These are phyloP conservation scores for Alternaria longipes DNA, from an alignment of 2,329 filamentous ascomycete species.

Conservation along the genomic window DNA sequence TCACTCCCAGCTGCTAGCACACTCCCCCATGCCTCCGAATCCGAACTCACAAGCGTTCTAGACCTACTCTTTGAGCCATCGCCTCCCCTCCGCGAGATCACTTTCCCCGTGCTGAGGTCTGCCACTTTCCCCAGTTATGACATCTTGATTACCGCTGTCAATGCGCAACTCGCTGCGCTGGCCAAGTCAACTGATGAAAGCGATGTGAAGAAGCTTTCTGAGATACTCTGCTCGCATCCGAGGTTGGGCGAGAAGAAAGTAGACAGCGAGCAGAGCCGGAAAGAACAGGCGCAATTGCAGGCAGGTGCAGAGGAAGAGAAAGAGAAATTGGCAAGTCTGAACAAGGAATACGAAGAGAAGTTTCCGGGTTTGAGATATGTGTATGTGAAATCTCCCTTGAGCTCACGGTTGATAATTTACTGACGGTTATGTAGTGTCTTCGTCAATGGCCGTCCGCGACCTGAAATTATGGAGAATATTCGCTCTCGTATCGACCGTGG, in stretches of 20 bases:
- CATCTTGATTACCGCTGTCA: constrained; percentile 73
- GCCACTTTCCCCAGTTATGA: constrained; percentile 72
- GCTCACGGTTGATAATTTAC: not conserved
- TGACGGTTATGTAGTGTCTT: constrained; percentile 65
- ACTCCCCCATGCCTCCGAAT: constrained; percentile 65
- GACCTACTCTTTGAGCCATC: constrained; percentile 89
- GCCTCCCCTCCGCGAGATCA: constrained; percentile 74
- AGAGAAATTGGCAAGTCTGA: constrained; percentile 68
- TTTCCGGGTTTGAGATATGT: constrained; percentile 90
- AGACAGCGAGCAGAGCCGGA: constrained; percentile 81
- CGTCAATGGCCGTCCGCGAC: constrained; percentile 80
- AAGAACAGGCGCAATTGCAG: constrained; percentile 81
- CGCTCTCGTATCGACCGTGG: constrained; percentile 73
- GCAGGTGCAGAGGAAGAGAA: constrained; percentile 61
- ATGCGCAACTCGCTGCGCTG: constrained; percentile 65
- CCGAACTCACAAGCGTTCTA: constrained; percentile 67
- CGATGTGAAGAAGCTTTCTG: constrained; percentile 68
- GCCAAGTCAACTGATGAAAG: constrained; percentile 49
- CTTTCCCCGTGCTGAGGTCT: constrained; percentile 71
- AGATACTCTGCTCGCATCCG: constrained; percentile 82
- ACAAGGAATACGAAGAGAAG: constrained; percentile 78
- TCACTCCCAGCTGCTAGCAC: constrained; percentile 66
- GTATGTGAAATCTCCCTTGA: constrained; percentile 44
- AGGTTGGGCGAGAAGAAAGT: constrained; percentile 82
- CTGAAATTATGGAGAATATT: constrained; percentile 85